These are phyloP conservation scores for Mortierella sp. DNA, from an alignment of 371 early-diverging fungal species.

Conservation along the genomic window DNA sequence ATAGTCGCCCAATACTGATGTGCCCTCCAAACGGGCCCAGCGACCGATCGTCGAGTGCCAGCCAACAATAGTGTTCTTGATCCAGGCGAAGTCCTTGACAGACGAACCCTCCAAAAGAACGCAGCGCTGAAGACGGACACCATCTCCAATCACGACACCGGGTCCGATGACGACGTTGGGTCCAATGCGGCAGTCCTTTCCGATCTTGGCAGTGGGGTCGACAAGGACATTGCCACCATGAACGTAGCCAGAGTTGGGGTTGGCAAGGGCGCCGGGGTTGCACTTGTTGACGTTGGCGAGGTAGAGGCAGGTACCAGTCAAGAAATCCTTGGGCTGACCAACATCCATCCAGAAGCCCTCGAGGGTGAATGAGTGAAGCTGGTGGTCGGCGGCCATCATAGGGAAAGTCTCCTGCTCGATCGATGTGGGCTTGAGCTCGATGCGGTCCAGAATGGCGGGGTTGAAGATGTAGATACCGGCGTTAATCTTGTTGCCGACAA, in stretches of 20 bases:
- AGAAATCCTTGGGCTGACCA: slow-evolving; percentile 99
- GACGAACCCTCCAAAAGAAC: slow-evolving; percentile 90
- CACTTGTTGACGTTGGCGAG: slow-evolving; percentile 85
- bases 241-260: slow-evolving; percentile 70
- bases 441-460: slow-evolving; percentile 92
- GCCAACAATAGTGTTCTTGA: slow-evolving; percentile 95
- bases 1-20: slow-evolving; percentile 95
- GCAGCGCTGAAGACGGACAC: slow-evolving; percentile 92
- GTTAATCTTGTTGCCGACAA: slow-evolving; percentile 97
- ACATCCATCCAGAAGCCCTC: slow-evolving; percentile 99
- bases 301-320: slow-evolving; percentile 96
- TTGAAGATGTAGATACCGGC: slow-evolving; percentile 99
- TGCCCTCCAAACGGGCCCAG: slow-evolving; percentile 95
- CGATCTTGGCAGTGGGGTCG: slow-evolving; percentile 93
- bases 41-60: slow-evolving; percentile 96
- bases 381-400: slow-evolving; percentile 85
- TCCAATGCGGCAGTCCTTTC: slow-evolving; percentile 95
- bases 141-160: slow-evolving; percentile 93
- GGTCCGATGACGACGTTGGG: slow-evolving; percentile 96
- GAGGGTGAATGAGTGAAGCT: slow-evolving; percentile 93
- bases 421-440: slow-evolving; percentile 93
- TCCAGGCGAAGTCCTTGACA: slow-evolving; percentile 93
- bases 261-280: slow-evolving; percentile 76
- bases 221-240: slow-evolving; percentile 90
- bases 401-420: slow-evolving; percentile 99